Evolutionary conservation across 2,329 filamentous ascomycete species (phyloP).

Genomic region (Cordyceps javanica): DNA sequence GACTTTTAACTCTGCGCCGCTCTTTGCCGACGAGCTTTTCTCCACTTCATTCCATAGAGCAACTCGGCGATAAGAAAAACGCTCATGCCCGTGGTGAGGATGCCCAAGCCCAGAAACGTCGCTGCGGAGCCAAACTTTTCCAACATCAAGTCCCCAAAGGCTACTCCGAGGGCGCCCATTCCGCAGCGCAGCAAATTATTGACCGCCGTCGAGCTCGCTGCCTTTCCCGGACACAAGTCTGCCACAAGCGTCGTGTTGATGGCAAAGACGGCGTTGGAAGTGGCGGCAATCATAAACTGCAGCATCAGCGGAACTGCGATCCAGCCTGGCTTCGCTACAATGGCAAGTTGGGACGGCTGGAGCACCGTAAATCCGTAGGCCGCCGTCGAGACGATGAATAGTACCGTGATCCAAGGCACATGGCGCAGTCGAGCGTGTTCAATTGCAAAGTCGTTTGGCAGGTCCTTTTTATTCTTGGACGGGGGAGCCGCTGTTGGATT

Average conservation of each 20-base stretch:
- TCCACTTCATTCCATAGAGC: neutral
- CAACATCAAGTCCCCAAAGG: neutral
- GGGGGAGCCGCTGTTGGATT: neutral
- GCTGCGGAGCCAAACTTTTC: neutral
- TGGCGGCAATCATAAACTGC: neutral
- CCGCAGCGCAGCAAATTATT: neutral
- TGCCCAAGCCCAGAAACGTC: conserved; percentile 7
- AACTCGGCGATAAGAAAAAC: neutral
- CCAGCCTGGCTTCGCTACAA: neutral
- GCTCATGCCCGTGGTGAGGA: neutral
- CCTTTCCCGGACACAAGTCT: neutral
- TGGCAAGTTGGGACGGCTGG: neutral
- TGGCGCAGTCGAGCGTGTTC: neutral
- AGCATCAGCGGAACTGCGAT: neutral
- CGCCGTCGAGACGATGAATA: neutral
- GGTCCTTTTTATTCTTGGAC: neutral
- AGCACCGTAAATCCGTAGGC: neutral
- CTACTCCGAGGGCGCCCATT: neutral
- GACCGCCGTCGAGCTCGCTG: neutral
- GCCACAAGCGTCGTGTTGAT: neutral
- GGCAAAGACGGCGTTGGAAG: neutral
- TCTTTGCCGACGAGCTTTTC: neutral
- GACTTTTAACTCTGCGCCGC: neutral
- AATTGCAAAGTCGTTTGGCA: neutral
- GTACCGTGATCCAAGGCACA: neutral